Conservation (phyloP, 805 yeast genomes). For the Wickerhamiella hasegawae region DNA sequence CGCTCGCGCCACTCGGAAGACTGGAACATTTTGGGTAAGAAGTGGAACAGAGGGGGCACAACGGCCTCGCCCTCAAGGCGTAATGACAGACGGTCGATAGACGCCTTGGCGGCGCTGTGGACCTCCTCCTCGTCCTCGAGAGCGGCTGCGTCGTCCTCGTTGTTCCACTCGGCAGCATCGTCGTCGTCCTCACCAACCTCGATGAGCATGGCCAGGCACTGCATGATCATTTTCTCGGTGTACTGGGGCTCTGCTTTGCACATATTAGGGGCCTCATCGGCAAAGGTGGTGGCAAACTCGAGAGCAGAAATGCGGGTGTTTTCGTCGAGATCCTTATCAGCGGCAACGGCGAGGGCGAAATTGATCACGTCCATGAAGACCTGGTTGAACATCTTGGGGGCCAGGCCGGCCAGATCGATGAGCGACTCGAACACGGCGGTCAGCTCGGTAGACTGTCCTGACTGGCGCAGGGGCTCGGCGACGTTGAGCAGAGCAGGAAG, state of each 20-base stretch:
- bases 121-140: conserved; percentile 73
- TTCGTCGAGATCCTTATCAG: conserved; percentile 65
- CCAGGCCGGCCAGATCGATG: conserved; percentile 79
- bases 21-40: conserved; percentile 65
- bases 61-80: conserved; percentile 68
- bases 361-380: conserved; percentile 81
- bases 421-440: conserved; percentile 78
- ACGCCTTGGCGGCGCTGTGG: conserved; percentile 83
- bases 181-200: conserved; percentile 84
- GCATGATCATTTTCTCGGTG: conserved; percentile 52
- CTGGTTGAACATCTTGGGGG: conserved; percentile 85
- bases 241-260: conserved; percentile 67
- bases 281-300: conserved; percentile 77
- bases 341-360: conserved; percentile 71
- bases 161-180: conserved; percentile 77
- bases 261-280: conserved; percentile 91
- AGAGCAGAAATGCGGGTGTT: conserved; percentile 70
- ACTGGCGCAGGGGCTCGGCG: conserved; percentile 65
- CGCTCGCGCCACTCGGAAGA: conserved; percentile 83
- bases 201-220: conserved; percentile 71
- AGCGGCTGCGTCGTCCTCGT: conserved; percentile 59
- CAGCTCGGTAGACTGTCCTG: conserved; percentile 65
- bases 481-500: conserved; percentile 76
- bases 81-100: conserved; percentile 81
- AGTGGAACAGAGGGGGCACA: conserved; percentile 75